Base-by-base conservation (phyloP, 768 basidiomycete species). In the Paxillus rubicundulus region DNA sequence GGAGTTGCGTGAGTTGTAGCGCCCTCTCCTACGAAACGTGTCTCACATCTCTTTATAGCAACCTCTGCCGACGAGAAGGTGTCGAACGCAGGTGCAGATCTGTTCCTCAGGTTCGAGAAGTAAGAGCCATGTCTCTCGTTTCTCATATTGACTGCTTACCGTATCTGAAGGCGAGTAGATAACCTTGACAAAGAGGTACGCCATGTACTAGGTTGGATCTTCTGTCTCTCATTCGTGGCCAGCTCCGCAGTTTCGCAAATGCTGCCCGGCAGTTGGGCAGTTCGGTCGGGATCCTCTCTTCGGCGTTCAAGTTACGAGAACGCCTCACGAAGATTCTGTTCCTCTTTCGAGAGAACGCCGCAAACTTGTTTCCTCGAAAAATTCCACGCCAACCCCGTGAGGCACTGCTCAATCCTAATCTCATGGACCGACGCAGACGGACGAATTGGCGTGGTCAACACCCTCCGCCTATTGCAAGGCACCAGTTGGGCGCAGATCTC, bases 341-440 rank as follows among this genome's bases (percentile, higher is more conserved):
- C 53, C 67, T 81, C 24, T 81, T 82, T 59, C 75, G 77, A 38
- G 77, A 80, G 56, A 81, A 81, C 50, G 80, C 80, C n/a, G 78
- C 81, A 20, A 77, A 75, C 37, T 67, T 82, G n/a, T 77, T 81
- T 52, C 80, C 81, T 37, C 72, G 77, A 45, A 79, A 76, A 55
- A 68, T 81, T 39, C 50, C 55, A 20, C 68, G 71, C 37, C 74
- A 74, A 48, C 64, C 72, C 13, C 68, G 65, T 17, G 76, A 77
- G 24, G 61, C 69, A 1, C 64, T 71, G 33, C 66, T 74, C 12
- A 73, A 70, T 38, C 70, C 75, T 24, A 68, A 69, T 50, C 58
- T 74, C 17, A 72, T 57, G 63, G 63, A 62, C 50, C 61, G 64
- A 45, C 62, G 58, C 44, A 69, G 65, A 61, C 63, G 58, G 48